phyloP scores from a whole-genome alignment of 768 basidiomycete genomes.

The Kwoniella sp. region DNA sequence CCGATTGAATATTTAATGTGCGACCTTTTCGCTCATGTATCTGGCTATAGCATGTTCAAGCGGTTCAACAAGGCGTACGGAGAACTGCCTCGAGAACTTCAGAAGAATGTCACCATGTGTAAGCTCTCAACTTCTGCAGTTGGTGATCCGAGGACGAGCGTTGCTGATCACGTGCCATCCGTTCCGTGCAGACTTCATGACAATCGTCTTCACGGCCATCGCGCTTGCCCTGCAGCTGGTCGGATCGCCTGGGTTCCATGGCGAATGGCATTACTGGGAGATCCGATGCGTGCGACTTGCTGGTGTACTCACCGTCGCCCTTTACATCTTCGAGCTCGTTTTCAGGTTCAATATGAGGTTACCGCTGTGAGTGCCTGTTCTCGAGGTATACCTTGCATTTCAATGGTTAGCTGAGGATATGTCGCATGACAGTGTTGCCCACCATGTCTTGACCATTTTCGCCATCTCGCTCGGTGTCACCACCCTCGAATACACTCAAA shows the following conservation, averaged over 20 bases:
- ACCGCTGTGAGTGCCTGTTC: slow-evolving; percentile 39
- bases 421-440: slow-evolving; percentile 24
- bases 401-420: neutral
- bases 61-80: slow-evolving; percentile 15
- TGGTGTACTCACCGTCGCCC: slow-evolving; percentile 24
- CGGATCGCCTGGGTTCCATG: slow-evolving; percentile 26
- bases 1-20: too few relatives aligned
- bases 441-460: slow-evolving; percentile 41
- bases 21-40: too few relatives aligned
- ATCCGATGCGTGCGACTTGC: slow-evolving; percentile 26
- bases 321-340: slow-evolving; percentile 42
- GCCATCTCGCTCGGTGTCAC: slow-evolving; percentile 40
- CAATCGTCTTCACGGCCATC: slow-evolving; percentile 34
- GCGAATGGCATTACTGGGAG: slow-evolving; percentile 25
- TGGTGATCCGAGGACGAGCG: too few relatives aligned
- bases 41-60: slow-evolving; percentile 21
- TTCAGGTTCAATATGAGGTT: slow-evolving; percentile 40
- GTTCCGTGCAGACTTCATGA: slow-evolving; percentile 31
- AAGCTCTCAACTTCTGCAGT: too few relatives aligned
- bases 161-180: too few relatives aligned
- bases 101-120: slow-evolving; percentile 44
- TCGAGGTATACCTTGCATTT: too few relatives aligned
- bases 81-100: slow-evolving; percentile 23
- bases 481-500: slow-evolving; percentile 35
- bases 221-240: slow-evolving; percentile 37